Evolutionary conservation across 1,284 basidiomycete species (phyloP), one percentile per base, ranked within the genome.

Genomic region (Trametes versicolor): DNA sequence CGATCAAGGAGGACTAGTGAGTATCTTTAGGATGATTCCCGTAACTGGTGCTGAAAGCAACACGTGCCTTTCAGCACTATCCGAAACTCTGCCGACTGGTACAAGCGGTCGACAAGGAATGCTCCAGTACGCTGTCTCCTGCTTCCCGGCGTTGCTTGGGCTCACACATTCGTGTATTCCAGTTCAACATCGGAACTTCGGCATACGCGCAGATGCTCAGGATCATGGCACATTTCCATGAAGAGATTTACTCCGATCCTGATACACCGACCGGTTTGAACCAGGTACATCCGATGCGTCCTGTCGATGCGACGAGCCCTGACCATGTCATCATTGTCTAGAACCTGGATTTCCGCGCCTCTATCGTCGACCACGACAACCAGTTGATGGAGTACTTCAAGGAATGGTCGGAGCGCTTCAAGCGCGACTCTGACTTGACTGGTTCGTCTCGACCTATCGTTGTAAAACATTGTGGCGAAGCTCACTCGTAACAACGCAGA

Each of bases 1-100:
- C 92, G 27, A 91, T 96, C 73, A 92, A 91, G 74, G 94, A 95
- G 72, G 92, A 95, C 73, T 93, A 85, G 89, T 91, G 71, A 65
- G 87, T 82, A 0, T 58, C 9, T 2, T 25, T 34, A 37, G 36
- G 65, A 29, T 27, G 6, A 19, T 12, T 29, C 2, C 21, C 8
- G 13, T 49, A 12, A 27, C 15, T 15, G n/a, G 9, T 10, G n/a
- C 19, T n/a, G 23, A 53, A 48, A n/a, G 39, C 5, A 19, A 49
- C 19, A 1, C 29, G 19, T 47, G 63, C 39, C 36, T 19, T 60
- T 4, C 12, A 90, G 88, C 68, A 89, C 94, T 72, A 85, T 93
- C 50, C 84, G 92, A 45, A 87, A 88, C 70, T 90, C 90, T 21
- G 83, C 83, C 29, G 86, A 92, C 50, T 96, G 94, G 94, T 94